A percentile compares a stretch with the other conserved stretches of the same genome.
Conservation (phyloP, 2,329 filamentous ascomycete species). For the Colletotrichum camelliae region DNA sequence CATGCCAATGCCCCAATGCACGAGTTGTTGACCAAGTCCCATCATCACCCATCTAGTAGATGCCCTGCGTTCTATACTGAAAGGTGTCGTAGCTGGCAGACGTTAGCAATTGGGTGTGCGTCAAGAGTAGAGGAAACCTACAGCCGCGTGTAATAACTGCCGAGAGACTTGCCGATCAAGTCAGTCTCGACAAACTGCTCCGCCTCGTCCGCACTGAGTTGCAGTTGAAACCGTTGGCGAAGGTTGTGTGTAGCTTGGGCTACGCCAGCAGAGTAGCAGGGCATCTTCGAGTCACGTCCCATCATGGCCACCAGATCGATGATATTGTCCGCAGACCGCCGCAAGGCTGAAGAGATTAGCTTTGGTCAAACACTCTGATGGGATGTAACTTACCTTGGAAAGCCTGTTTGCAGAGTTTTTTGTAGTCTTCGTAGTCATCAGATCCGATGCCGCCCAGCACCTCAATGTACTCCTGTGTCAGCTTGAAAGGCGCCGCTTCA, state of each 20-base stretch:
- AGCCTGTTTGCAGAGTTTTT: constrained; percentile 79
- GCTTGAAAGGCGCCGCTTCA: constrained; percentile 85
- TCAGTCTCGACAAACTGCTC: constrained; percentile 83
- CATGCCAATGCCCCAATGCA: constrained; percentile 14
- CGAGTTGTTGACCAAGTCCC: not conserved
- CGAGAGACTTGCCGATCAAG: constrained; percentile 79
- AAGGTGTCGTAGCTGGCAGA: constrained; percentile 76
- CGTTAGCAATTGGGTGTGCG: not conserved
- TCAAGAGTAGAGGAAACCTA: constrained; percentile 48
- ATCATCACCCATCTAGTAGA: constrained; percentile 63
- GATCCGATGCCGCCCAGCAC: constrained; percentile 77
- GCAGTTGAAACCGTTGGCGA: constrained; percentile 78
- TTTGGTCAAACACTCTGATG: not conserved
- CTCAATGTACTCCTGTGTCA: constrained; percentile 86
- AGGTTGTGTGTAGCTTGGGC: constrained; percentile 72
- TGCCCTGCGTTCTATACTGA: constrained; percentile 87
- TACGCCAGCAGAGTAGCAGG: constrained; percentile 80
- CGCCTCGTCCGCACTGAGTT: constrained; percentile 82
- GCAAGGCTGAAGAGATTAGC: constrained; percentile 58
- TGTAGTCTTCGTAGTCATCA: constrained; percentile 76
- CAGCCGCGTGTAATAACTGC: constrained; percentile 87
- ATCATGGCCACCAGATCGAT: constrained; percentile 85
- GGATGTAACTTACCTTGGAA: constrained; percentile 69
- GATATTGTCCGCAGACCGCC: constrained; percentile 79
- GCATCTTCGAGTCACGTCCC: constrained; percentile 84